Conservation (phyloP, 1,139 yeast species). For the Debaryomyces sp. region DNA sequence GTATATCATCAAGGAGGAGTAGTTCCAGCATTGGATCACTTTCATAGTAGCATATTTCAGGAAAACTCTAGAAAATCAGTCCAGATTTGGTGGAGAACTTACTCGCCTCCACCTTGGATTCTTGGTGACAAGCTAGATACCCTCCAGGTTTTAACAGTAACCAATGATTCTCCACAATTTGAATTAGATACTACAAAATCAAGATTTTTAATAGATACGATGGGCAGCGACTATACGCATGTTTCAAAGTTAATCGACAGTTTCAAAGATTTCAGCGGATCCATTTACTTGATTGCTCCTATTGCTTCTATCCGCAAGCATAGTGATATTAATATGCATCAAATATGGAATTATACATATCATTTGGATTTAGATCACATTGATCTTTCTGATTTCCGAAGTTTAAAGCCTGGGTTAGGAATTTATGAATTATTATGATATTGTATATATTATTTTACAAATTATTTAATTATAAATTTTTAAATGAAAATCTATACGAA, state of each 20-base stretch:
- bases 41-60: slow-evolving; percentile 18
- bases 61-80: slow-evolving; percentile 18
- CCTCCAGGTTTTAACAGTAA: slow-evolving; percentile 22
- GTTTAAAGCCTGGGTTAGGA: slow-evolving; percentile 63
- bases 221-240: slow-evolving; percentile 50
- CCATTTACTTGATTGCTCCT: slow-evolving; percentile 49
- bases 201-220: slow-evolving; percentile 49
- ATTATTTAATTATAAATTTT: slow-evolving; percentile 5
- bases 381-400: slow-evolving; percentile 45
- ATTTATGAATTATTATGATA: slow-evolving; percentile 43
- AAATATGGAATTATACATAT: slow-evolving; percentile 45
- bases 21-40: slow-evolving; percentile 58
- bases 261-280: slow-evolving; percentile 9
- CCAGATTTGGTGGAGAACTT: slow-evolving; percentile 91
- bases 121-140: slow-evolving; percentile 43
- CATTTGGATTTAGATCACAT: slow-evolving; percentile 74
- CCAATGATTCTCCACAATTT: slow-evolving; percentile 14
- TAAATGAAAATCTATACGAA: background rate
- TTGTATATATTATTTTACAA: slow-evolving; percentile 4
- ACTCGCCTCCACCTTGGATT: slow-evolving; percentile 91
- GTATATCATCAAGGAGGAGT: slow-evolving; percentile 89
- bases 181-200: slow-evolving; percentile 8
- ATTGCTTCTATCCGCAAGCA: slow-evolving; percentile 40
- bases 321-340: slow-evolving; percentile 18
- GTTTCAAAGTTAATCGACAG: background rate